phyloP scores from a whole-genome alignment of 768 basidiomycete species.

The Amanita rubescens region DNA sequence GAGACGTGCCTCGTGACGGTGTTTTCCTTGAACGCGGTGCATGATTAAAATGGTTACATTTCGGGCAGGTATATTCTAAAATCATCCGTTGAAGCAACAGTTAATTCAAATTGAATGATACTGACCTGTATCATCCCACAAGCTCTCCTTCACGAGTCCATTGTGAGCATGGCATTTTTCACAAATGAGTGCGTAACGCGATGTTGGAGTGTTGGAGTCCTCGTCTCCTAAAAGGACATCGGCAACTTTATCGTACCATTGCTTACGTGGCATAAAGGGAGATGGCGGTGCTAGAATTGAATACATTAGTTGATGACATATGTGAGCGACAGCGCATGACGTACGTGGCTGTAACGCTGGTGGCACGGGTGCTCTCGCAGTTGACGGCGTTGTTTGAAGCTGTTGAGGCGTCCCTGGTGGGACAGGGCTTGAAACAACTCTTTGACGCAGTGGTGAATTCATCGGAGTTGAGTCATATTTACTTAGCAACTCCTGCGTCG shows the following conservation, averaged over 20 bases:
- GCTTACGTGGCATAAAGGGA: constrained; percentile 47
- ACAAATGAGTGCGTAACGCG: constrained; percentile 80
- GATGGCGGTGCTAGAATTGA: constrained; percentile 22
- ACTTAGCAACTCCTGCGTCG: constrained; percentile 83
- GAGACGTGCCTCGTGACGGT: constrained; percentile 9
- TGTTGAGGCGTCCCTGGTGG: constrained; percentile 27
- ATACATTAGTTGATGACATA: constrained; percentile 2
- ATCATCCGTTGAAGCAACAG: neutral
- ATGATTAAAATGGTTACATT: constrained; percentile 79
- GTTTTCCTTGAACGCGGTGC: constrained; percentile 32
- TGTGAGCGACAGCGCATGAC: constrained; percentile 4
- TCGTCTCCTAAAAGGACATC: constrained; percentile 84
- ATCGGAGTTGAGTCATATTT: constrained; percentile 68
- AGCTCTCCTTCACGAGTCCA: constrained; percentile 74
- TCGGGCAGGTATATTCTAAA: constrained; percentile 78
- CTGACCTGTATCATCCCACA: constrained; percentile 81
- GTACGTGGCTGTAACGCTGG: constrained; percentile 22
- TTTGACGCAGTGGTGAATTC: constrained; percentile 36
- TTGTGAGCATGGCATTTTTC: constrained; percentile 84
- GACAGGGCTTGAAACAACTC: constrained; percentile 22
- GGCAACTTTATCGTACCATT: constrained; percentile 84
- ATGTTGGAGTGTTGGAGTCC: constrained; percentile 42
- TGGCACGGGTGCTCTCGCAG: constrained; percentile 15
- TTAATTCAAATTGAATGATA: constrained; percentile 13
- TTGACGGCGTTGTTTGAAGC: constrained; percentile 16